Conservation (phyloP, 2,329 filamentous ascomycete genomes). For the Talaromyces sp. region DNA sequence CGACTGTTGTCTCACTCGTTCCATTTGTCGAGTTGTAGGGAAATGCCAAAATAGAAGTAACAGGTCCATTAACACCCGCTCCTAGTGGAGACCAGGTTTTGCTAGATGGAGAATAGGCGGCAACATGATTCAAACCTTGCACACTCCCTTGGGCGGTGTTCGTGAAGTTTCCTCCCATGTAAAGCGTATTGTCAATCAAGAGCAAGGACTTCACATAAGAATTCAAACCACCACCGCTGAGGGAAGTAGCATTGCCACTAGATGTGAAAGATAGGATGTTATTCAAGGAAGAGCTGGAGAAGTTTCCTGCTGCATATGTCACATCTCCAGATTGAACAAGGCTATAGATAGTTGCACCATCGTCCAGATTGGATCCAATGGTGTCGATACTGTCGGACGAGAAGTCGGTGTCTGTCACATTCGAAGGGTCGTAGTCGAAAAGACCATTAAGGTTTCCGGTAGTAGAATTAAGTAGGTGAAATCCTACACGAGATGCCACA, state of each 20-base stretch:
- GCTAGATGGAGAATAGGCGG: slow-evolving; percentile 66
- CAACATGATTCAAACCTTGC: slow-evolving; percentile 69
- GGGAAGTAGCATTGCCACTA: slow-evolving; percentile 58
- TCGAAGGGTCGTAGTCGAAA: slow-evolving; percentile 77
- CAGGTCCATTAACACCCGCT: slow-evolving; percentile 77
- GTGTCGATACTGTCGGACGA: slow-evolving; percentile 70
- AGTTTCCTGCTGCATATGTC: slow-evolving; percentile 80
- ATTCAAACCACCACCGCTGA: slow-evolving; percentile 73
- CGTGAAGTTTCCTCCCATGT: slow-evolving; percentile 81
- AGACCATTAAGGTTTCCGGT: slow-evolving; percentile 83
- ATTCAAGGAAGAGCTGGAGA: slow-evolving; percentile 62
- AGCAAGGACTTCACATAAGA: slow-evolving; percentile 71
- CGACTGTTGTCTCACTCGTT: slow-evolving; percentile 68
- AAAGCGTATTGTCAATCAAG: slow-evolving; percentile 63
- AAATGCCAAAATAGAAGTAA: slow-evolving; percentile 71
- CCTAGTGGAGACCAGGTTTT: slow-evolving; percentile 76
- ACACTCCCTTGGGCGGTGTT: slow-evolving; percentile 62
- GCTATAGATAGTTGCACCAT: slow-evolving; percentile 65
- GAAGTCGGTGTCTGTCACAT: slow-evolving; percentile 61
- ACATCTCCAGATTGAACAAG: slow-evolving; percentile 63
- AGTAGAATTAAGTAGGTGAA: slow-evolving; percentile 60
- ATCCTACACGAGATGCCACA: slow-evolving; percentile 85
- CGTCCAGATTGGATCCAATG: slow-evolving; percentile 67
- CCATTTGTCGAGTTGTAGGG: slow-evolving; percentile 71
- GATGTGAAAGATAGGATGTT: slow-evolving; percentile 72